A percentile compares a stretch with the other conserved stretches of the same genome.
Conservation (phyloP, 2,329 filamentous ascomycete genomes). For the Cladosporium sp. region DNA sequence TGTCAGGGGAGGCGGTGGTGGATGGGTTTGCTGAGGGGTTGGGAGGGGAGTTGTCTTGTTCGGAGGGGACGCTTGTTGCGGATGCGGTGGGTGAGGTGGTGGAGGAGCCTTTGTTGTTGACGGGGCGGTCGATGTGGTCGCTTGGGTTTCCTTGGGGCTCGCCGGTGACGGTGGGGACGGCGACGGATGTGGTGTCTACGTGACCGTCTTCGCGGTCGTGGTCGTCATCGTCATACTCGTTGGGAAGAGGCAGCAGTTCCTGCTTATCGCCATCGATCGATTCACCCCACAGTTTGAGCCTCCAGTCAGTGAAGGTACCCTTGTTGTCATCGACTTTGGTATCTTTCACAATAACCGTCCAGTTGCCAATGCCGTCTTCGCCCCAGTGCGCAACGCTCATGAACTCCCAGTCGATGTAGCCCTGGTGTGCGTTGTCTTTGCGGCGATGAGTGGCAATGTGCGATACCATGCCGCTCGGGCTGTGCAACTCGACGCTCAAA, state of each 20-base stretch:
- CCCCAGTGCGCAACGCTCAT: conserved; percentile 99
- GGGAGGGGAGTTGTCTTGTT: conserved; percentile 26
- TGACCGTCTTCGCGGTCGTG: conserved; percentile 60
- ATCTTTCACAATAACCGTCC: conserved; percentile 89
- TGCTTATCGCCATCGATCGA: conserved; percentile 71
- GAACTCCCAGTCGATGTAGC: conserved; percentile 95
- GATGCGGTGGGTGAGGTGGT: conserved; percentile 21
- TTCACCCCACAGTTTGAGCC: conserved; percentile 91
- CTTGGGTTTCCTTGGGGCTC: conserved; percentile 38
- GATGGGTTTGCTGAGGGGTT: conserved; percentile 13
- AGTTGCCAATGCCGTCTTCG: conserved; percentile 78
- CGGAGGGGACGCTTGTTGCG: conserved; percentile 2
- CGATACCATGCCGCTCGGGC: conserved; percentile 74
- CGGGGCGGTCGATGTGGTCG: conserved; percentile 48
- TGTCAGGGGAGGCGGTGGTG: conserved; percentile 34
- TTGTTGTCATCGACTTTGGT: conserved; percentile 68
- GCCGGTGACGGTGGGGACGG: conserved; percentile 44
- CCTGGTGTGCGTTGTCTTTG: conserved; percentile 59
- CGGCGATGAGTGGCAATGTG: conserved; percentile 74
- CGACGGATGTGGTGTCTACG: conserved; percentile 56
- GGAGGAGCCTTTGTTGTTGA: conserved; percentile 52
- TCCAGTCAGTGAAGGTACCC: conserved; percentile 85
- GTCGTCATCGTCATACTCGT: conserved; percentile 76
- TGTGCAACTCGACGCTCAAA: conserved; percentile 84
- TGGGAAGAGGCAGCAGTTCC: conserved; percentile 72